Conservation (phyloP, 257 asterid species). For the Salvia rosmarinus region DNA sequence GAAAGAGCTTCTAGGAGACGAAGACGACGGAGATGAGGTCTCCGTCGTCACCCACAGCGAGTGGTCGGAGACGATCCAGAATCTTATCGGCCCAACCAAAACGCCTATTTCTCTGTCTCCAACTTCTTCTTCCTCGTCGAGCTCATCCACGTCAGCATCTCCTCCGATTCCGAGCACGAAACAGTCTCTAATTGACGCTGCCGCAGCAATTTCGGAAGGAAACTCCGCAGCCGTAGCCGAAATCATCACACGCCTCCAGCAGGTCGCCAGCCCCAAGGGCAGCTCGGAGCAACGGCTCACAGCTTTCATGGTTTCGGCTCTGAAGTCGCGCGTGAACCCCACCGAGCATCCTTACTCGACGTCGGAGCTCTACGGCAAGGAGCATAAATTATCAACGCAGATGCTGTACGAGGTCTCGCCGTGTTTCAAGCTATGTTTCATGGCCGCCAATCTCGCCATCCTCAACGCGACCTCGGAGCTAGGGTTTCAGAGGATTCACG, state of each 20-base stretch:
- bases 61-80: conserved; percentile 84
- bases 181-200: conserved; percentile 59
- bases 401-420: conserved; percentile 71
- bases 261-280: conserved; percentile 53
- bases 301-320: conserved; percentile 44
- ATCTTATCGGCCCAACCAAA: conserved; percentile 43
- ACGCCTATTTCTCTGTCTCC: conserved; percentile 65
- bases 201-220: conserved; percentile 61
- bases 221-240: conserved; percentile 55
- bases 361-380: conserved; percentile 49
- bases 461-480: conserved; percentile 61
- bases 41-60: conserved; percentile 70
- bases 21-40: conserved; percentile 57
- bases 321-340: conserved; percentile 62
- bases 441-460: conserved; percentile 87
- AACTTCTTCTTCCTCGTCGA: conserved; percentile 77
- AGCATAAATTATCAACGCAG: conserved; percentile 54
- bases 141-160: conserved; percentile 67
- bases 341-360: conserved; percentile 47
- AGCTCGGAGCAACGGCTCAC: conserved; percentile 66
- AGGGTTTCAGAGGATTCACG: conserved; percentile 56
- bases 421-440: conserved; percentile 87
- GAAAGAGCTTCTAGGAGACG: conserved; percentile 72
- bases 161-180: conserved; percentile 57
- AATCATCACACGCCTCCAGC: conserved; percentile 79